Base-by-base conservation (phyloP, 2,329 filamentous ascomycete genomes). In the Penicillium sp. region DNA sequence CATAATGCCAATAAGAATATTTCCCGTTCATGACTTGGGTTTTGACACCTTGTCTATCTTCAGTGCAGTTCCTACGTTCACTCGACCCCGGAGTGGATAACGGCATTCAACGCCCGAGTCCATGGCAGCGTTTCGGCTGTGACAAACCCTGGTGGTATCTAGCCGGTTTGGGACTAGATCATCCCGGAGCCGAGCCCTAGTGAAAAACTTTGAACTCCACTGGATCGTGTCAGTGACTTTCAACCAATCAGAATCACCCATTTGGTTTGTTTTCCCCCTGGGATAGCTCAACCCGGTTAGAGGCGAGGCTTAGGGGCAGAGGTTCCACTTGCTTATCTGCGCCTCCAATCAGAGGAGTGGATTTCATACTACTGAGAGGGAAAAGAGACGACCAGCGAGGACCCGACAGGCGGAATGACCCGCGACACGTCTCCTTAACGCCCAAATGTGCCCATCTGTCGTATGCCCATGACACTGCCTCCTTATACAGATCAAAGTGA, bases 291-390 rank as follows among this genome's bases (percentile, higher is more conserved):
- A 53, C 31, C n/a, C 32, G 36, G 50, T 54, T 55, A 57, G 51
- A 38, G 59, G 48, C 27, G 36, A 42, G 39, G 46, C 49, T 59
- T 60, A 52, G 45, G 16, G 45, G 48, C 38, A 53, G 45, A 24
- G n/a, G n/a, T 45, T 41, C 62, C 62, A 63, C 59, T 64, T 63
- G 57, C 62, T 64, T 64, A 63, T 64, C 57, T 63, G 21, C 3
- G 22, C 31, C 18, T 3, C 62, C 59, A 64, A 64, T 64, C 48
- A 59, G 6, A 41, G 14, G 11, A 4, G 9, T 29, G 11, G 6
- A 42, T 41, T 41, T 10, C 11, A 4, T 18, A 39, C 39, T 40
- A 32, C 40, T 2, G 27, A 18, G 24, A 43, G 41, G 38, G 21
- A 45, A 48, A 45, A 38, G n/a, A 50, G 52, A 44, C 48, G 31